phyloP scores from a whole-genome alignment of 2,329 filamentous ascomycete genomes.

The Cercospora sojina region DNA sequence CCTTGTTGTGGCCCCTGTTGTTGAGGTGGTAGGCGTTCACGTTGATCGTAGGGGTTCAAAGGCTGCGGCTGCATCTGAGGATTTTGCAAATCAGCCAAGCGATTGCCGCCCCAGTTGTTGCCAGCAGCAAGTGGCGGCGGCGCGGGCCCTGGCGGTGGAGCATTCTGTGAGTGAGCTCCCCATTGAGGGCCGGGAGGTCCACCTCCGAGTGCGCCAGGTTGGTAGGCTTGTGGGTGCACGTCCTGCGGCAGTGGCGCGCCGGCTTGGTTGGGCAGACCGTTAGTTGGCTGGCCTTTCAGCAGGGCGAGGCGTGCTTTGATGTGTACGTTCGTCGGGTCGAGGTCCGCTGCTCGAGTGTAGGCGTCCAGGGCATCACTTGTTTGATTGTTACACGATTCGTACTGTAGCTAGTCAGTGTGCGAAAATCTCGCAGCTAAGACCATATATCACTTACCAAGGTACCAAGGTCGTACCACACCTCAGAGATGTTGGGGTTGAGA shows the following conservation, averaged over 20 bases:
- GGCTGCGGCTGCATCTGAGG: constrained; percentile 61
- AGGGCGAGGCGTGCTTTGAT: constrained; percentile 94
- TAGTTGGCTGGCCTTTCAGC: constrained; percentile 71
- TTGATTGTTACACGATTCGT: constrained; percentile 99
- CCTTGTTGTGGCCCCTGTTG: constrained; percentile 55
- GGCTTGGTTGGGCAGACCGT: constrained; percentile 68
- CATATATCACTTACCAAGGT: constrained; percentile 69
- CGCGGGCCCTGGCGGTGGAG: constrained; percentile 64
- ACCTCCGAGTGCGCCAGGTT: constrained; percentile 70
- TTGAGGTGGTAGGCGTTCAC: constrained; percentile 65
- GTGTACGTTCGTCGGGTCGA: constrained; percentile 89
- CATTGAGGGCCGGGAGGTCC: constrained; percentile 86
- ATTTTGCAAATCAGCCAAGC: constrained; percentile 74
- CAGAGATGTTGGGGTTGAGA: constrained; percentile 95
- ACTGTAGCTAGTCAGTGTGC: constrained; percentile 56
- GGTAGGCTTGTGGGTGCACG: constrained; percentile 92
- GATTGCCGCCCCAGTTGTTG: constrained; percentile 63
- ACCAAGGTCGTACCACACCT: constrained; percentile 98
- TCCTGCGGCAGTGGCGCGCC: constrained; percentile 89
- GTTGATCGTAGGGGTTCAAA: constrained; percentile 78
- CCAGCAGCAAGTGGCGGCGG: constrained; percentile 51
- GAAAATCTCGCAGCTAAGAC: background rate
- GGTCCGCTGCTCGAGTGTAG: constrained; percentile 88
- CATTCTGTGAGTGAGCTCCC: constrained; percentile 71
- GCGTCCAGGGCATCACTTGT: constrained; percentile 94